Percentiles rank a stretch among this genome's conserved stretches.
These are phyloP conservation scores for Herpotrichia juniperi DNA, from an alignment of 2,329 filamentous ascomycete species.

Conservation along the genomic window DNA sequence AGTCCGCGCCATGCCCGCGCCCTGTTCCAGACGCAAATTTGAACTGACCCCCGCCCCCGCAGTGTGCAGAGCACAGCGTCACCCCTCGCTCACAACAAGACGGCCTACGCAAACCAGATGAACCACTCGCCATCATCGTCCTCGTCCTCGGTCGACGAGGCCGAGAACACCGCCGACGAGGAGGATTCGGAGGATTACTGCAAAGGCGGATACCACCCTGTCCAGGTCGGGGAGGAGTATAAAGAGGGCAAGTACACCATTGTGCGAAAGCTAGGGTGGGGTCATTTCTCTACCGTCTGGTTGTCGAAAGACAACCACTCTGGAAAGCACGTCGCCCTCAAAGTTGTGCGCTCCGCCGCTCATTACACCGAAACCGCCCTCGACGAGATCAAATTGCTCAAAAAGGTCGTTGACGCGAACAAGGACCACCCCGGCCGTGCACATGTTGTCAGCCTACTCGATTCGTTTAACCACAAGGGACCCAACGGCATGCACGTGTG, in stretches of 20 bases:
- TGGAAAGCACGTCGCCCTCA: conserved; percentile 93
- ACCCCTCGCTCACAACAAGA: conserved; percentile 52
- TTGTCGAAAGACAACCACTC: conserved; percentile 81
- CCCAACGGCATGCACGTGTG: conserved; percentile 96
- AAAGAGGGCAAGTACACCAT: conserved; percentile 97
- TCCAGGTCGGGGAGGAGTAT: conserved; percentile 92
- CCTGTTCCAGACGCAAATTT: conserved; percentile 16
- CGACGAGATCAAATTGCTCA: conserved; percentile 98
- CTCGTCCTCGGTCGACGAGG: conserved; percentile 78
- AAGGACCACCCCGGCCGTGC: conserved; percentile 91
- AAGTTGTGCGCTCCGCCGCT: conserved; percentile 95
- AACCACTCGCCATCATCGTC: conserved; percentile 78
- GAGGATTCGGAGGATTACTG: conserved; percentile 99
- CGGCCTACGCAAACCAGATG: conserved; percentile 60
- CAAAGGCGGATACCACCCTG: conserved; percentile 97
- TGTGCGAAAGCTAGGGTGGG: conserved; percentile 96
- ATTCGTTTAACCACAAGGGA: conserved; percentile 97
- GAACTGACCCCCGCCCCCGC: conserved; percentile 26
- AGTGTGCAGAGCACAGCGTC: conserved; percentile 56
- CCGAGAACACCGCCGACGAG: conserved; percentile 94
- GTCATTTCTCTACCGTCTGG: conserved; percentile 98
- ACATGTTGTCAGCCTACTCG: conserved; percentile 93
- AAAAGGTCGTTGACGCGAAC: conserved; percentile 95
- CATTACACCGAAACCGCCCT: conserved; percentile 99
- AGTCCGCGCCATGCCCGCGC: not conserved